Evolutionary conservation across 2,329 filamentous ascomycete species (phyloP).

Genomic region (Daldinia eschscholtzii): DNA sequence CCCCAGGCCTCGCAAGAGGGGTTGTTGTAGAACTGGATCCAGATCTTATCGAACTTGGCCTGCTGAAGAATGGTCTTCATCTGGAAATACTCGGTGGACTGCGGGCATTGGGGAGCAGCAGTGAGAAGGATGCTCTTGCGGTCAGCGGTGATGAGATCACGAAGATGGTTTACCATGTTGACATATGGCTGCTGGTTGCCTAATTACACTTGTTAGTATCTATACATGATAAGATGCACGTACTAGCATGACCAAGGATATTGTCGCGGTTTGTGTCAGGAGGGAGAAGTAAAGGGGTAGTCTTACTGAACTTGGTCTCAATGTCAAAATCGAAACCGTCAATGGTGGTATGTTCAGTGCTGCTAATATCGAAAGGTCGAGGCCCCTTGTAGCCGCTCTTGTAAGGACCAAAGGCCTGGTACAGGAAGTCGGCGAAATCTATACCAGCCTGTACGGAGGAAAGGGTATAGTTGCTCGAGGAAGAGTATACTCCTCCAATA

Average conservation of each 20-base stretch:
- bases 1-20: conserved; percentile 53
- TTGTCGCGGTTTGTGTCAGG: not conserved
- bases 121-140: conserved; percentile 52
- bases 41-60: conserved; percentile 55
- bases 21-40: conserved; percentile 66
- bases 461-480: conserved; percentile 53
- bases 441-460: conserved; percentile 48
- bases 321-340: conserved; percentile 51
- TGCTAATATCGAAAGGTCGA: conserved; percentile 43
- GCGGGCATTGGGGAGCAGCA: conserved; percentile 61
- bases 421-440: conserved; percentile 56
- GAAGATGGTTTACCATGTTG: conserved; percentile 46
- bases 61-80: conserved; percentile 59
- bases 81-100: conserved; percentile 54
- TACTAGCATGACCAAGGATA: not conserved
- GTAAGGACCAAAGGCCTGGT: conserved; percentile 55
- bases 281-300: not conserved
- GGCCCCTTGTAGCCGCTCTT: conserved; percentile 40
- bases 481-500: conserved; percentile 65
- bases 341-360: conserved; percentile 29
- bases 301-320: conserved; percentile 46
- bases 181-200: conserved; percentile 45
- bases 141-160: conserved; percentile 37
- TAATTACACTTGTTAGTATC: conserved; percentile 24
- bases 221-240: not conserved